These are phyloP conservation scores for Penicillium expansum DNA, from an alignment of 2,329 filamentous ascomycete genomes.

Conservation along the genomic window DNA sequence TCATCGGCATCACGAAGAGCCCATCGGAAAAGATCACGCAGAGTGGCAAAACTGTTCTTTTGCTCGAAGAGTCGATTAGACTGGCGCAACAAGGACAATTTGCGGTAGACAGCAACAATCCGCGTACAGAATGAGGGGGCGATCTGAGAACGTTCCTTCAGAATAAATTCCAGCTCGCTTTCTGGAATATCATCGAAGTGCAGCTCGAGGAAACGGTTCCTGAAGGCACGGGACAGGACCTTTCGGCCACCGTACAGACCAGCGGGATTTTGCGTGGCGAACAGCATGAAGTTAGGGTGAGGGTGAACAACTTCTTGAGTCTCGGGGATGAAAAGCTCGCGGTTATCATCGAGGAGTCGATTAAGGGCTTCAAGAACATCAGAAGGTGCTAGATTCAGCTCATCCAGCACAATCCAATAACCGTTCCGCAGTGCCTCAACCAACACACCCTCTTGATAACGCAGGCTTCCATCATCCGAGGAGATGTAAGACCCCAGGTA, in stretches of 20 bases:
- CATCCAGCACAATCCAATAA: slow-evolving; percentile 97
- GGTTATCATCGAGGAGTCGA: slow-evolving; percentile 90
- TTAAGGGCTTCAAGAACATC: slow-evolving; percentile 97
- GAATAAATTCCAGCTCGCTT: slow-evolving; percentile 84
- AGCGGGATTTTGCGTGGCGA: slow-evolving; percentile 95
- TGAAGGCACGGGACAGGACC: slow-evolving; percentile 86
- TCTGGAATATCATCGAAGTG: slow-evolving; percentile 99
- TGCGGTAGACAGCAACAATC: slow-evolving; percentile 91
- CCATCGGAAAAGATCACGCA: slow-evolving; percentile 96
- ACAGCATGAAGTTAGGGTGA: slow-evolving; percentile 94
- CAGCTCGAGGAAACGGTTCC: slow-evolving; percentile 93
- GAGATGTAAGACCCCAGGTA: slow-evolving; percentile 95
- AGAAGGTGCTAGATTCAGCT: slow-evolving; percentile 93
- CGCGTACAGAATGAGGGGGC: slow-evolving; percentile 86
- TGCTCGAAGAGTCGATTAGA: slow-evolving; percentile 91
- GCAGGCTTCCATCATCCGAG: slow-evolving; percentile 75
- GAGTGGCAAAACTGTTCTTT: slow-evolving; percentile 93
- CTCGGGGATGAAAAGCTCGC: slow-evolving; percentile 92
- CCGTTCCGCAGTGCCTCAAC: slow-evolving; percentile 90
- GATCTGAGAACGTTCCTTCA: slow-evolving; percentile 83
- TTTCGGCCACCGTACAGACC: slow-evolving; percentile 95
- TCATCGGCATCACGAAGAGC: slow-evolving; percentile 80
- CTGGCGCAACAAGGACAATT: slow-evolving; percentile 84
- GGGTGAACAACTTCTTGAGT: slow-evolving; percentile 92
- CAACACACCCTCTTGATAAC: slow-evolving; percentile 89